Percentiles rank a stretch among this genome's conserved stretches.
Conservation (phyloP, 2,329 filamentous ascomycete genomes). For the Colletotrichum sublineola region DNA sequence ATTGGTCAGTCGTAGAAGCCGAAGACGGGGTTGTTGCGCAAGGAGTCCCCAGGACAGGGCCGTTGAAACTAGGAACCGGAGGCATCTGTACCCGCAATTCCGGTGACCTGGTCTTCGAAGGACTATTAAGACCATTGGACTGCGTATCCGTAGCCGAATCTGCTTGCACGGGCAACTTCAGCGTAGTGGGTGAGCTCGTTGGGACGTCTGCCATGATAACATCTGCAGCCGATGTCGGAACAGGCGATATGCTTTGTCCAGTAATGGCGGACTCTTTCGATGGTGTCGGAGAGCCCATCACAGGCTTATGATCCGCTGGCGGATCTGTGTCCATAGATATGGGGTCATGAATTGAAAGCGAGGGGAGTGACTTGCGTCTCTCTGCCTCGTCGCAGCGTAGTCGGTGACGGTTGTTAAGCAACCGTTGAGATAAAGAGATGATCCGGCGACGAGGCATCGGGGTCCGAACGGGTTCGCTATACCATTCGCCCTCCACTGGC, state of each 20-base stretch:
- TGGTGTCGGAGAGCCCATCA: conserved; percentile 26
- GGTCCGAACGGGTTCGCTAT: conserved; percentile 54
- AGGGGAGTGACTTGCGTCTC: conserved; percentile 48
- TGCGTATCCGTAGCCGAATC: conserved; percentile 8
- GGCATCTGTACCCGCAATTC: conserved; percentile 70
- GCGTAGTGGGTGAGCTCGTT: conserved; percentile 46
- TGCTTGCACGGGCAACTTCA: conserved; percentile 15
- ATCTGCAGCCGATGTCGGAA: conserved; percentile 43
- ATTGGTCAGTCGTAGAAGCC: conserved; percentile 60
- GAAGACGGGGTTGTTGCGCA: conserved; percentile 62
- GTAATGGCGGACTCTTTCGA: conserved; percentile 42
- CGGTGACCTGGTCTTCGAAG: conserved; percentile 47
- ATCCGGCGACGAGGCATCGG: conserved; percentile 61
- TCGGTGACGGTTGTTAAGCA: conserved; percentile 64
- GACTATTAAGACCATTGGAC: conserved; percentile 39
- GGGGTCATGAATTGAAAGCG: conserved; percentile 46
- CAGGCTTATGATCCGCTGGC: conserved; percentile 50
- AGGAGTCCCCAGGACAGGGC: conserved; percentile 50
- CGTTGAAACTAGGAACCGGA: conserved; percentile 65
- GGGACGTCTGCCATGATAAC: conserved; percentile 50
- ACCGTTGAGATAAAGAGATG: conserved; percentile 65
- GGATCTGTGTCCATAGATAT: conserved; percentile 58
- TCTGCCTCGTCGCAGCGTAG: conserved; percentile 57
- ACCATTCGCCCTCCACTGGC: conserved; percentile 66
- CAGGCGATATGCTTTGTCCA: conserved; percentile 23